phyloP scores from a whole-genome alignment of 805 yeast genomes.

The Metschnikowia amazonensis region DNA sequence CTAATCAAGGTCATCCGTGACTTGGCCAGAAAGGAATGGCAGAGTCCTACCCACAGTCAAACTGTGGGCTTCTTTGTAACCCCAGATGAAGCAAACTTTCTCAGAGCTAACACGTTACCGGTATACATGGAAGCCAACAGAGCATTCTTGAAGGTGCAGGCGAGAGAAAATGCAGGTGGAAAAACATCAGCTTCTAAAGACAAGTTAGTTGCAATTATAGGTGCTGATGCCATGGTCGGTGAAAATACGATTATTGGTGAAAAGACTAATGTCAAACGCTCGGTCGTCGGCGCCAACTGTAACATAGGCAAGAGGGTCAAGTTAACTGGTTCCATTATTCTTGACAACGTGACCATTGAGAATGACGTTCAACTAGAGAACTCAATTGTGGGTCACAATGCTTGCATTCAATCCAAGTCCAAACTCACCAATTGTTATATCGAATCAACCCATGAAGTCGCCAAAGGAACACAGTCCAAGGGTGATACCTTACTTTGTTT shows the following conservation, averaged over 20 bases:
- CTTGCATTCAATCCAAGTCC: slow-evolving; percentile 58
- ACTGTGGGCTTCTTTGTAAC: slow-evolving; percentile 66
- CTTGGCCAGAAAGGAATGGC: slow-evolving; percentile 89
- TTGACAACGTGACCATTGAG: slow-evolving; percentile 66
- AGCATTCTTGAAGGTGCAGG: slow-evolving; percentile 62
- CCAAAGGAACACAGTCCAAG: slow-evolving; percentile 50
- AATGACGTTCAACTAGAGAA: slow-evolving; percentile 83
- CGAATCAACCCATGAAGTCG: slow-evolving; percentile 73
- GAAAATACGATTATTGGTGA: slow-evolving; percentile 67
- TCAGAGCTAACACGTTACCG: slow-evolving; percentile 72
- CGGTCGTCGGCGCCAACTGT: slow-evolving; percentile 75
- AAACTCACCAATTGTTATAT: slow-evolving; percentile 78
- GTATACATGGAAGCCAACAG: slow-evolving; percentile 91
- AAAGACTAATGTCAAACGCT: slow-evolving; percentile 78
- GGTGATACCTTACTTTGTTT: slow-evolving; percentile 54
- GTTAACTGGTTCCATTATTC: slow-evolving; percentile 77
- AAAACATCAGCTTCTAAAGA: slow-evolving; percentile 38
- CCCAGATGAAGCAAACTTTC: slow-evolving; percentile 66
- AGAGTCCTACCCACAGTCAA: slow-evolving; percentile 55
- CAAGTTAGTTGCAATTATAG: slow-evolving; percentile 67
- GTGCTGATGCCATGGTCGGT: slow-evolving; percentile 83
- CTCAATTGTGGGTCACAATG: slow-evolving; percentile 75
- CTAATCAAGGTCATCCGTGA: slow-evolving; percentile 74
- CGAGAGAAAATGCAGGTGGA: slow-evolving; percentile 34
- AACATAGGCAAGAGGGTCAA: slow-evolving; percentile 81